Evolutionary conservation across 768 basidiomycete genomes (phyloP).

Genomic region (Lactarius deliciosus): DNA sequence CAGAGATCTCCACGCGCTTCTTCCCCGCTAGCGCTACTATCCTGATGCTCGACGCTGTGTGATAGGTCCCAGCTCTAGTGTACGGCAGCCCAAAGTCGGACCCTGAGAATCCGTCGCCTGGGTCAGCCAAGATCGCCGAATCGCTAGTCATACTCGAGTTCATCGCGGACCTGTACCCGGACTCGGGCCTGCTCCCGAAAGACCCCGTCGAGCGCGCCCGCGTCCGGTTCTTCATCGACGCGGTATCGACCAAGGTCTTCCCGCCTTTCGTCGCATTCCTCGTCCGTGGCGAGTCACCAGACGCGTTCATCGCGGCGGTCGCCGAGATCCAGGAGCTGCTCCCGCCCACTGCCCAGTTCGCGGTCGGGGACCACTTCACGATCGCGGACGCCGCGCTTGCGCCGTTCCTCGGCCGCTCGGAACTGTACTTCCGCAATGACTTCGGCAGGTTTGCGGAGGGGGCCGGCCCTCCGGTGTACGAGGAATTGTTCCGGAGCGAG

Average conservation of each 20-base stretch:
- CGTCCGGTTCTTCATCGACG: conserved; percentile 58
- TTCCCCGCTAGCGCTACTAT: no score
- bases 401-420: conserved; percentile 55
- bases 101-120: conserved; percentile 52
- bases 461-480: conserved; percentile 43
- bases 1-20: conserved; percentile 15
- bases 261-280: conserved; percentile 40
- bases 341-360: conserved; percentile 43
- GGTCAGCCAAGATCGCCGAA: conserved; percentile 57
- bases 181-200: conserved; percentile 47
- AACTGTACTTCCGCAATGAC: conserved; percentile 46
- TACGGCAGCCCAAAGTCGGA: conserved; percentile 58
- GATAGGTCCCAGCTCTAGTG: conserved; percentile 52
- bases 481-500: conserved; percentile 40
- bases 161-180: conserved; percentile 54
- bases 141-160: conserved; percentile 62
- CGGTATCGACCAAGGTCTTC: conserved; percentile 44
- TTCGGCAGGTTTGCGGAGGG: conserved; percentile 45
- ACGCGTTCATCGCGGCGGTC: conserved; percentile 42
- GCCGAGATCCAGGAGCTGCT: conserved; percentile 50
- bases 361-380: conserved; percentile 44
- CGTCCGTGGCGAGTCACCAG: conserved; percentile 38
- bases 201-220: conserved; percentile 55
- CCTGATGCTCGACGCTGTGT: neutral
- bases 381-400: conserved; percentile 59